Percentiles rank a stretch among this genome's conserved stretches.
phyloP scores from a whole-genome alignment of 352 stramenopile genomes.

The Pythium aphanidermatum region DNA sequence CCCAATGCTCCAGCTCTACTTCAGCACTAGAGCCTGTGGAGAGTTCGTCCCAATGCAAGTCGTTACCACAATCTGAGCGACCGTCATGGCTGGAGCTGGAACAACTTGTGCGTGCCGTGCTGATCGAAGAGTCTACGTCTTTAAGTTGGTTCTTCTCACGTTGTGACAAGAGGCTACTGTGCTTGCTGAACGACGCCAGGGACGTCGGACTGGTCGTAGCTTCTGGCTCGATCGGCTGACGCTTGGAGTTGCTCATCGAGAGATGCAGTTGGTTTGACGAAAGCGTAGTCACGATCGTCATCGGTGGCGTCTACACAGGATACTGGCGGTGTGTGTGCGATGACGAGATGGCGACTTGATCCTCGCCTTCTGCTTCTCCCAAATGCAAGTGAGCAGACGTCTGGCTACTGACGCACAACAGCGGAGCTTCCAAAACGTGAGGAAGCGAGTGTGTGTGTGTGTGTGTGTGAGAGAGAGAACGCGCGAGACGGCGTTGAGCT shows the following conservation, averaged over 20 bases:
- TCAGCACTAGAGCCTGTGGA: conserved; percentile 18
- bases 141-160: conserved; percentile 12
- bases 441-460: too few species aligned
- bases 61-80: conserved; percentile 20
- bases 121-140: conserved; percentile 14
- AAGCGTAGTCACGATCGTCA: too few species aligned
- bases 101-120: conserved; percentile 15
- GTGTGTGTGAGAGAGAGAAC: background rate
- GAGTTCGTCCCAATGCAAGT: conserved; percentile 21
- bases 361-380: too few species aligned
- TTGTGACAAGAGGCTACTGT: conserved; percentile 13
- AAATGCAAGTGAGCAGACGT: too few species aligned
- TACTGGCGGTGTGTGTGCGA: too few species aligned
- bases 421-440: too few species aligned
- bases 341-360: too few species aligned
- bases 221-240: background rate
- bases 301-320: too few species aligned
- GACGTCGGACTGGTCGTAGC: conserved; percentile 2
- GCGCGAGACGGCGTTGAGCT: too few species aligned
- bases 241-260: background rate
- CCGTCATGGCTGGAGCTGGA: conserved; percentile 18
- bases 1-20: conserved; percentile 13
- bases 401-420: too few species aligned
- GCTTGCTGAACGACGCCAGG: conserved; percentile 15
- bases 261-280: conserved; percentile 6